phyloP scores from a whole-genome alignment of 768 basidiomycete genomes.

The Boletus patriciae region DNA sequence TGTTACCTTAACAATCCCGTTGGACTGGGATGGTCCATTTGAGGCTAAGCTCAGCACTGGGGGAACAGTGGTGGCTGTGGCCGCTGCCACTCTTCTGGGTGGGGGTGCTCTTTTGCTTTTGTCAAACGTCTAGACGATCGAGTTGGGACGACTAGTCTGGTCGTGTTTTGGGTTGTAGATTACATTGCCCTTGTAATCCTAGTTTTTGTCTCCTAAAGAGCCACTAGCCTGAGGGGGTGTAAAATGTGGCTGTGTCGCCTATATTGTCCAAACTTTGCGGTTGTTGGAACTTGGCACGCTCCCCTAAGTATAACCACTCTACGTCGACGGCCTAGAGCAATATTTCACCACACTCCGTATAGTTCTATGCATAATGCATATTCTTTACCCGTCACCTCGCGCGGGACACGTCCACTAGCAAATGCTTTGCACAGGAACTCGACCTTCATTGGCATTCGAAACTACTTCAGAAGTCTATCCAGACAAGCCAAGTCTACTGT shows the following conservation, averaged over 20 bases:
- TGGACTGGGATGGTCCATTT: slow-evolving; percentile 62
- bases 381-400: slow-evolving; percentile 3
- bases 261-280: not conserved
- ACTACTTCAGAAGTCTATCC: slow-evolving; percentile 27
- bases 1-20: slow-evolving; percentile 46
- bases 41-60: slow-evolving; percentile 45
- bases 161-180: not conserved
- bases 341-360: not conserved
- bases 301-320: not conserved
- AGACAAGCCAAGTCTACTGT: not conserved
- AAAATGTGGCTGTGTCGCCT: slow-evolving; percentile 18
- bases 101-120: slow-evolving; percentile 49
- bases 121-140: slow-evolving; percentile 45
- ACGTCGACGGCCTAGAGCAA: not conserved
- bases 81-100: slow-evolving; percentile 47
- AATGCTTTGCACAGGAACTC: slow-evolving; percentile 9
- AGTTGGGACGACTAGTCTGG: not conserved
- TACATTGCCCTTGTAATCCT: not conserved
- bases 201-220: not conserved
- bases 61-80: slow-evolving; percentile 47
- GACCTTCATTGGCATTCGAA: slow-evolving; percentile 34
- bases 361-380: slow-evolving; percentile 17
- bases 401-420: slow-evolving; percentile 6
- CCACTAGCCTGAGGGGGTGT: not conserved
- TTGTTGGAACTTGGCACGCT: too few relatives aligned